These are phyloP conservation scores for Annulohypoxylon bovei DNA, from an alignment of 495 filamentous ascomycete species.

Conservation along the genomic window DNA sequence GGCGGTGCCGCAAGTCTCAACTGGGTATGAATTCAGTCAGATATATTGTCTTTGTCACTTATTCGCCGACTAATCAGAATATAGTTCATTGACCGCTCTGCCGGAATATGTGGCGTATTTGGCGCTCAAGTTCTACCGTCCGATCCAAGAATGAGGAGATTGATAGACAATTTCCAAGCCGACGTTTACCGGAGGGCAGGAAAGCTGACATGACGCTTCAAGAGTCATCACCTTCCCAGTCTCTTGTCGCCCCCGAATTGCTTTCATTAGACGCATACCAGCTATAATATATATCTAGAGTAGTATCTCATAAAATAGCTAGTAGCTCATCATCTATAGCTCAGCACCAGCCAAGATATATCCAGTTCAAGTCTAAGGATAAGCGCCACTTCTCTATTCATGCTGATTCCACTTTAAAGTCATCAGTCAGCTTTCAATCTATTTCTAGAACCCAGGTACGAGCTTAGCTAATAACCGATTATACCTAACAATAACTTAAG, in stretches of 20 bases:
- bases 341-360: too few relatives aligned
- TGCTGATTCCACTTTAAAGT: too few relatives aligned
- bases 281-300: too few relatives aligned
- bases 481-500: too few relatives aligned
- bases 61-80: not conserved
- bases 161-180: slow-evolving; percentile 48
- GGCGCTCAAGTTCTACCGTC: slow-evolving; percentile 44
- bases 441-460: too few relatives aligned
- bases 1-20: slow-evolving; percentile 48
- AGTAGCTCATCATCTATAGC: too few relatives aligned
- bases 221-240: not conserved
- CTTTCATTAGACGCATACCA: not conserved
- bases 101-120: slow-evolving; percentile 49
- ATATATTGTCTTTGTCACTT: not conserved
- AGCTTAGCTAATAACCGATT: too few relatives aligned
- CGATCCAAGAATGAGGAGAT: slow-evolving; percentile 37
- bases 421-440: too few relatives aligned
- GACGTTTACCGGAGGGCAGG: slow-evolving; percentile 40
- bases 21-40: slow-evolving; percentile 15
- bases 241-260: too few relatives aligned
- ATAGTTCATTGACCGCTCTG: slow-evolving; percentile 49
- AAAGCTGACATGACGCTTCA: slow-evolving; percentile 9
- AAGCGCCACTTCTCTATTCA: too few relatives aligned
- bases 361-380: too few relatives aligned
- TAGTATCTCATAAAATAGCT: too few relatives aligned